Percentiles rank a stretch among this genome's conserved stretches.
These are phyloP conservation scores for Coemansia pectinata DNA, from an alignment of 192 early-diverging fungal species.

Conservation along the genomic window DNA sequence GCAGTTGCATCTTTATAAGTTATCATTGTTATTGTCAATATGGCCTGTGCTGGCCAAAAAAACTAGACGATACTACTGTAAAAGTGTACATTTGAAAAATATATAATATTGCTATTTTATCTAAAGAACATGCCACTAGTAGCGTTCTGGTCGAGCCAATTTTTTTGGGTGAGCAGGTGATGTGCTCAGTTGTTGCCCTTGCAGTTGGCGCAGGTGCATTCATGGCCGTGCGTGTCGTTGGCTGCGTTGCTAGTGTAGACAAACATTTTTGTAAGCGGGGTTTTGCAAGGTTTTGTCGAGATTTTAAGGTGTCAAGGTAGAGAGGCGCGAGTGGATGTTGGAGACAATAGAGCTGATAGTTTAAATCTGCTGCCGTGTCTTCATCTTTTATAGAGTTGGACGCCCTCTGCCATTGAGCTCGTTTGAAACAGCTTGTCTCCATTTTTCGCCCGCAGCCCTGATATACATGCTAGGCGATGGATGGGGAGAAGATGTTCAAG, in stretches of 20 bases:
- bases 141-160: background rate
- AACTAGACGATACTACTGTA: background rate
- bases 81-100: background rate
- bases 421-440: background rate
- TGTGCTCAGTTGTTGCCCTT: background rate
- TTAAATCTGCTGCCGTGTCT: background rate
- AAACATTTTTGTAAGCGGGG: background rate
- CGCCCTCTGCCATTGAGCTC: background rate
- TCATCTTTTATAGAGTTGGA: background rate
- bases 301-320: background rate
- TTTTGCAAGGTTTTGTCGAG: background rate
- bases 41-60: background rate
- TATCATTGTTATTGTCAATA: background rate
- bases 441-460: background rate
- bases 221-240: background rate
- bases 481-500: background rate
- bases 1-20: background rate
- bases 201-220: slow-evolving; percentile 2
- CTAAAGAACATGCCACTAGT: background rate
- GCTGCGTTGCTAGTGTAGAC: background rate
- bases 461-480: background rate
- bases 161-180: background rate
- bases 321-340: background rate
- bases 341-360: background rate
- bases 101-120: background rate